Evolutionary conservation across 306 rosid species (phyloP), one percentile per base, ranked within the genome.

Genomic region (Gastrolobium villosum): DNA sequence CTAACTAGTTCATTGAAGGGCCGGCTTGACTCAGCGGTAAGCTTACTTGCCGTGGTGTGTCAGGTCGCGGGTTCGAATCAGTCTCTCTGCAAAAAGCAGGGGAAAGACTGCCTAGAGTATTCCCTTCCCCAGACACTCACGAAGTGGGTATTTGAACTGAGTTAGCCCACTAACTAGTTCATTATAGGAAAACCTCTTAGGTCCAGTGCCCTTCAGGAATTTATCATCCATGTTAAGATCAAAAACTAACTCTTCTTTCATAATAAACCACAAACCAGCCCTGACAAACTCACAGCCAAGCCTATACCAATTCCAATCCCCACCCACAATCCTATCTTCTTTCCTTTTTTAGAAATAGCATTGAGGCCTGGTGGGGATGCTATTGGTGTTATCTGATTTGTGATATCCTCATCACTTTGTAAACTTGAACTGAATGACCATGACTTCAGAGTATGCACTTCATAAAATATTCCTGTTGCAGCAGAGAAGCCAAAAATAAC

Each of bases 401-500:
- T 4, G 41, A 8, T 59, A 60, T 26, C 26, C 4, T 55, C 54
- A 36, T 57, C 31, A 52, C 5, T 60, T 31, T 39, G n/a, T 46
- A 75, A 28, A 41, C 48, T 86, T 53, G 83, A 83, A 73, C 4
- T 52, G 9, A 86, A 86, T 8, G 78, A 76, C 87, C 89, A 86
- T 55, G 79, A 79, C 14, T 44, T 10, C 13, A 82, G 44, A 60
- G 67, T 65, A 61, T 83, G 71, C 20, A 72, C 76, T 79, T 77
- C 85, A 31, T 45, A 72, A 11, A 68, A 44, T 15, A 0, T 10
- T 48, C 89, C 87, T 2, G 83, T 80, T 20, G 89, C 87, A 0
- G 85, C 87, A 0, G 89, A 72, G 76, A 86, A 86, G 2, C 87
- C 89, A 26, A 86, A n/a, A 15, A 68, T 48, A 62, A 86, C 87